Base-by-base conservation (phyloP, 2,329 filamentous ascomycete species). In the Epichloe glyceriae region DNA sequence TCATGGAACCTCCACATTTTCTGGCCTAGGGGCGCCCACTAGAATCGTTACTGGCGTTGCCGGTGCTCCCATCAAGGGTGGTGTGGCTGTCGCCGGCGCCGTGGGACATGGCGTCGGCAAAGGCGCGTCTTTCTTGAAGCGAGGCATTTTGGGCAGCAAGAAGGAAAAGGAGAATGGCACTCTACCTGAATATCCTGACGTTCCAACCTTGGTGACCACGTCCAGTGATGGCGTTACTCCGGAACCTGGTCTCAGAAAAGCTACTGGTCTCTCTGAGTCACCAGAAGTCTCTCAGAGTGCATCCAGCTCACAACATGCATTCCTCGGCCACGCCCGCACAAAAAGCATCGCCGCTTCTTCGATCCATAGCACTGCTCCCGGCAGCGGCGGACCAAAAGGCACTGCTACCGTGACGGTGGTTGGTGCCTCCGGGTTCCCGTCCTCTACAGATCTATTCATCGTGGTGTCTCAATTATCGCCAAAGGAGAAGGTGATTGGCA, bases 21-120 rank as follows among this genome's bases (percentile, higher is more conserved):
- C 85, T 0, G 90, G 90, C 34, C 96, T 97, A 64, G 85, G 83
- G 11, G 78, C 83, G 1, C 88, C 93, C 30, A 87, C 87, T 46
- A 90, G 90, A 68, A 89, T 98, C 53, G 86, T 97, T 52, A 85
- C 82, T 12, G 81, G 82, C 55, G 82, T 85, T 49, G 82, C 80
- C 30, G 91, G 91, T 38, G 93, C 85, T 17, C 94, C 93, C n/a
- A 84, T 98, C 67, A 97, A 97, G 71, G 90, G 89, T 37, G 87
- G 87, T 33, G 85, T 82, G 52, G 84, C 85, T 38, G 90, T 88
- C 38, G 85, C 78, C 14, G 82, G 79, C 2, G 76, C 70, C 19
- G 80, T 88, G 2, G 85, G 85, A 20, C 86, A 88, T 52, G 84
- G 86, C 38, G 88, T 97, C 35, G 83, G 88, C 56, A 94, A 87